These are phyloP conservation scores for Pythium vanterpoolii DNA, from an alignment of 352 stramenopile species.

Conservation along the genomic window DNA sequence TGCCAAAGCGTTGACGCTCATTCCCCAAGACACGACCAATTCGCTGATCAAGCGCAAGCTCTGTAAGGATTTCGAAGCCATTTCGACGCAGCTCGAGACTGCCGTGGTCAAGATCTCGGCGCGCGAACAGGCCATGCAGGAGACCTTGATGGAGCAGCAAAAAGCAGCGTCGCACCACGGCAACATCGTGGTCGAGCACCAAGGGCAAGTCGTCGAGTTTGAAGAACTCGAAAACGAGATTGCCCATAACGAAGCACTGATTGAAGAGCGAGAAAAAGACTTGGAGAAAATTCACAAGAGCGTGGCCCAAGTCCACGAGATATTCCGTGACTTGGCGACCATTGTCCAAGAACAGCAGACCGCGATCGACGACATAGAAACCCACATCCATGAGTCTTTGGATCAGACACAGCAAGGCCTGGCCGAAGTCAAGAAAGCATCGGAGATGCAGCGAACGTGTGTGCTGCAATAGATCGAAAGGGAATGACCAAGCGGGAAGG, in stretches of 20 bases:
- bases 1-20: slow-evolving; percentile 48
- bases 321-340: slow-evolving; percentile 83
- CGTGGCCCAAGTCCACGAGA: slow-evolving; percentile 89
- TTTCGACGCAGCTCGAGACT: slow-evolving; percentile 69
- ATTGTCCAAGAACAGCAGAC: slow-evolving; percentile 86
- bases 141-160: slow-evolving; percentile 35
- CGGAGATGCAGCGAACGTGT: slow-evolving; percentile 72
- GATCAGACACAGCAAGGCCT: slow-evolving; percentile 83
- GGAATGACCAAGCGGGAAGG: not conserved
- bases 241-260: slow-evolving; percentile 85
- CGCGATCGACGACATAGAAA: slow-evolving; percentile 84
- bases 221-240: slow-evolving; percentile 82
- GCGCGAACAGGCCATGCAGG: slow-evolving; percentile 59
- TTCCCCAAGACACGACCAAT: slow-evolving; percentile 55
- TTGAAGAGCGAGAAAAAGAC: slow-evolving; percentile 86
- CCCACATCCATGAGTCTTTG: slow-evolving; percentile 78
- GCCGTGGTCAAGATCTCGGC: slow-evolving; percentile 62
- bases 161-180: slow-evolving; percentile 29
- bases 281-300: slow-evolving; percentile 87
- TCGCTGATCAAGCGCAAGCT: slow-evolving; percentile 79
- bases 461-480: slow-evolving; percentile 48
- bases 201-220: slow-evolving; percentile 78
- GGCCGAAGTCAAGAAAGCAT: slow-evolving; percentile 82
- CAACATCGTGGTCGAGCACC: slow-evolving; percentile 58
- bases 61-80: slow-evolving; percentile 78